These are phyloP conservation scores for Noccaea bulbosa DNA, from an alignment of 345 rosid genomes.

Conservation along the genomic window DNA sequence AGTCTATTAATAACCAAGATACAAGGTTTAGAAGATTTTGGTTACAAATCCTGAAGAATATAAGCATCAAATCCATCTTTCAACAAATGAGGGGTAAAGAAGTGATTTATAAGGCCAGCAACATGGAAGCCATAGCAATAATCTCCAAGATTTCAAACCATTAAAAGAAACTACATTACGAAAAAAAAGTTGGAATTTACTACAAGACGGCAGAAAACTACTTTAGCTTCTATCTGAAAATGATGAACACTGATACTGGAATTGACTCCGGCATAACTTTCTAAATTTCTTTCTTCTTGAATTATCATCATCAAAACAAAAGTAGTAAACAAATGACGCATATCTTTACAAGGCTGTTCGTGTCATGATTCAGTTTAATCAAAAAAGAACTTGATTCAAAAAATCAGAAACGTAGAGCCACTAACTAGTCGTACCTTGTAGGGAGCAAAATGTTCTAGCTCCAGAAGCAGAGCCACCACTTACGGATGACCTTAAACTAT, in stretches of 20 bases:
- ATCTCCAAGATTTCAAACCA: background rate
- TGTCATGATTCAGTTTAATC: background rate
- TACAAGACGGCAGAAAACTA: slow-evolving; percentile 11
- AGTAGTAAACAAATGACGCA: slow-evolving; percentile 1
- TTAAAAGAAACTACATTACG: background rate
- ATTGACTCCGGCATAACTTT: slow-evolving; percentile 10
- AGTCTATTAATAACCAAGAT: slow-evolving; percentile 7
- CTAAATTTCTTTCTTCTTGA: background rate
- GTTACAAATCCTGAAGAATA: slow-evolving; percentile 1
- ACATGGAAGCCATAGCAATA: slow-evolving; percentile 1
- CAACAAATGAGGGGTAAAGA: too few relatives aligned
- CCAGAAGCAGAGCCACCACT: slow-evolving; percentile 59
- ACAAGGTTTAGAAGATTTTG: slow-evolving; percentile 14
- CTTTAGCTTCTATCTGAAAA: slow-evolving; percentile 15
- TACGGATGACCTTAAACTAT: slow-evolving; percentile 49
- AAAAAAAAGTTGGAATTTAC: background rate
- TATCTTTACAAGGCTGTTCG: background rate
- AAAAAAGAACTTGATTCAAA: background rate
- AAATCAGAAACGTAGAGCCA: slow-evolving; percentile 16
- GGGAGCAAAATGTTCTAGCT: slow-evolving; percentile 71
- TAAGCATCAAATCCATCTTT: slow-evolving; percentile 12
- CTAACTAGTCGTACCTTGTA: slow-evolving; percentile 55
- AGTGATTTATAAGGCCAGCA: background rate
- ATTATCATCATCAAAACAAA: slow-evolving; percentile 8
- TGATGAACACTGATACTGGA: slow-evolving; percentile 13